phyloP scores from a whole-genome alignment of 1,284 basidiomycete genomes.

The Rhodotorula sp. region DNA sequence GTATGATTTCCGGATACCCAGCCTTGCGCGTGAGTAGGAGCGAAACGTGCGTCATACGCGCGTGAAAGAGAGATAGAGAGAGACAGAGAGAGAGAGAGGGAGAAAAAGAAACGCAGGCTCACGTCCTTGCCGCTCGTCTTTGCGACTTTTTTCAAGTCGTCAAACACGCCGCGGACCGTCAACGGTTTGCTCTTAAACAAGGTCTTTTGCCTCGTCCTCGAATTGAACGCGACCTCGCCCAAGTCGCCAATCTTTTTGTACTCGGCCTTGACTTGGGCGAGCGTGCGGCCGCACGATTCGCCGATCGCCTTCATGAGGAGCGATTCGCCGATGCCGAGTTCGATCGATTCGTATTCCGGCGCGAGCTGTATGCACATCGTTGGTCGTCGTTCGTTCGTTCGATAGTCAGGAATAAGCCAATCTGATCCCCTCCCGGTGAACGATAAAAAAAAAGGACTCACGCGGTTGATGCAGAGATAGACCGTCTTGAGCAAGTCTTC shows the following conservation, averaged over 20 bases:
- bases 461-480: conserved; percentile 96
- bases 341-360: conserved; percentile 93
- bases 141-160: conserved; percentile 80
- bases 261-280: conserved; percentile 81
- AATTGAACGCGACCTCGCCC: conserved; percentile 88
- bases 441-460: conserved; percentile 53
- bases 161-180: conserved; percentile 84
- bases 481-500: conserved; percentile 79
- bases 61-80: neutral
- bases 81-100: neutral
- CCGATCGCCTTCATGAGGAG: conserved; percentile 92
- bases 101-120: conserved; percentile 27
- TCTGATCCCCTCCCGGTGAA: no score
- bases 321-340: conserved; percentile 95
- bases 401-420: no score
- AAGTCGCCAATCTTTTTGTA: conserved; percentile 92
- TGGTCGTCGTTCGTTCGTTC: no score
- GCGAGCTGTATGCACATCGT: no score
- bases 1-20: no score
- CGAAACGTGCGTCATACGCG: neutral
- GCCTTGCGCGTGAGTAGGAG: no score
- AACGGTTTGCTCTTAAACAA: conserved; percentile 91
- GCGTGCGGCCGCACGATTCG: conserved; percentile 85
- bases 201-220: conserved; percentile 86
- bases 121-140: conserved; percentile 78